These are phyloP conservation scores for Botryobasidium botryosum DNA, from an alignment of 768 basidiomycete genomes.

Conservation along the genomic window DNA sequence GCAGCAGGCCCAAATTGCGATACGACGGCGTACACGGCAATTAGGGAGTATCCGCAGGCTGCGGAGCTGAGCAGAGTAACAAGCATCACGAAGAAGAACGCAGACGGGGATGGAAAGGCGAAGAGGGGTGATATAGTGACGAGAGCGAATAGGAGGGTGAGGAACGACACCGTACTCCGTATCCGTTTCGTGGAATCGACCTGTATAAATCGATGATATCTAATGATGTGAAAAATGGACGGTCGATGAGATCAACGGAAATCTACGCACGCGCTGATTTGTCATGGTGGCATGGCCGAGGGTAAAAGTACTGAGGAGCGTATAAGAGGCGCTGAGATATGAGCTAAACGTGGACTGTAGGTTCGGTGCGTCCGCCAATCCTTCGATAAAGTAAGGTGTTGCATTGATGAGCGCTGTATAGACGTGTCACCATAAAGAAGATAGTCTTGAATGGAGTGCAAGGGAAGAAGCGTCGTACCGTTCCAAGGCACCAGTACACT, in stretches of 20 bases:
- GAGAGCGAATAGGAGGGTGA: constrained; percentile 35
- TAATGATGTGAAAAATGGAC: too few species aligned
- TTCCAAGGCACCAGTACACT: constrained; percentile 88
- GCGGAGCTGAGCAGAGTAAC: constrained; percentile 41
- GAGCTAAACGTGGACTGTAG: constrained; percentile 46
- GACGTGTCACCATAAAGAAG: constrained; percentile 4
- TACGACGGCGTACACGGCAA: constrained; percentile 61
- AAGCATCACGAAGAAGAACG: constrained; percentile 56
- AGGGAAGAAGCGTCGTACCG: constrained; percentile 30
- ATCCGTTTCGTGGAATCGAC: too few species aligned
- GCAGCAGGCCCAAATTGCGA: constrained; percentile 70
- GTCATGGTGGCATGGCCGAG: constrained; percentile 71
- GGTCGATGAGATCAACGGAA: too few species aligned
- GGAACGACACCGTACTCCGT: constrained; percentile 35
- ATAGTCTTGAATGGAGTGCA: neutral
- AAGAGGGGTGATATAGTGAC: constrained; percentile 53
- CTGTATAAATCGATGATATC: too few species aligned
- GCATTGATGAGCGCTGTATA: constrained; percentile 70
- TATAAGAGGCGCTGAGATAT: constrained; percentile 44
- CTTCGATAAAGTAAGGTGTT: constrained; percentile 60
- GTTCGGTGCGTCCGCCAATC: constrained; percentile 43
- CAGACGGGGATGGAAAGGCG: constrained; percentile 30
- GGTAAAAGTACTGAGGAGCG: constrained; percentile 45
- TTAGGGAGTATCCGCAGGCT: constrained; percentile 59
- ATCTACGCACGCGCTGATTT: too few species aligned